Evolutionary conservation across 306 rosid genomes (phyloP), one percentile per base, ranked within the genome.

Genomic region (Cucurbita maxima): DNA sequence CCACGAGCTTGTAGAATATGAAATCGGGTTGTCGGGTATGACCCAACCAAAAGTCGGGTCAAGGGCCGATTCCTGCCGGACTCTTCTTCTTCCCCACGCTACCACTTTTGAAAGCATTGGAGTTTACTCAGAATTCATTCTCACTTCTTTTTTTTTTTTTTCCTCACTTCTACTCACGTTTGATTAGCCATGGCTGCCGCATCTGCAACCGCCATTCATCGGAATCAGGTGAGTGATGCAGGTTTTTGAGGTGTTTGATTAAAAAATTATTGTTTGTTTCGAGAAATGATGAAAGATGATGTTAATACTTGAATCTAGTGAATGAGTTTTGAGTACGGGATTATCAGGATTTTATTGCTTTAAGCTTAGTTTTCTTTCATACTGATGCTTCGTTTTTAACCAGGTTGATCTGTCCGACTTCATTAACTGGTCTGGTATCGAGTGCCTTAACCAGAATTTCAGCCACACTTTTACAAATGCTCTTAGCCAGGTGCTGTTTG

Each of bases 401-500:
- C 81, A 94, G 99, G 96, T 88, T 79, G 99, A 94, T 89, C 89
- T 94, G 20, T 72, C 92, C 56, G 99, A 91, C 88, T 94, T 91
- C 84, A 84, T 94, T 20, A 89, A 91, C 77, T 94, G 97, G 99
- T 86, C 97, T 62, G 80, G 89, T 12, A 92, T 91, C 62, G 97
- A 91, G 85, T 94, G 97, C 75, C 99, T 94, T 79, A 94, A 91
- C 85, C 99, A 94, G 75, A 94, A 84, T 66, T 64, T 92, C 25
- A 79, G 82, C 71, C 90, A 91, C 77, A 78, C 96, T 76, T 76
- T 91, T 66, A 77, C 87, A 69, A 94, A 91, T 75, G 91, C 91
- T 74, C 85, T 87, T 55, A 87, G 75, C 73, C 99, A 91, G 96
- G 99, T 89, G 79, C 55, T 22, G 71, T 51, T 43, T 2, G 7